Evolutionary conservation across 75 land plant species (phyloP).

Genomic region (Picea glauca): DNA sequence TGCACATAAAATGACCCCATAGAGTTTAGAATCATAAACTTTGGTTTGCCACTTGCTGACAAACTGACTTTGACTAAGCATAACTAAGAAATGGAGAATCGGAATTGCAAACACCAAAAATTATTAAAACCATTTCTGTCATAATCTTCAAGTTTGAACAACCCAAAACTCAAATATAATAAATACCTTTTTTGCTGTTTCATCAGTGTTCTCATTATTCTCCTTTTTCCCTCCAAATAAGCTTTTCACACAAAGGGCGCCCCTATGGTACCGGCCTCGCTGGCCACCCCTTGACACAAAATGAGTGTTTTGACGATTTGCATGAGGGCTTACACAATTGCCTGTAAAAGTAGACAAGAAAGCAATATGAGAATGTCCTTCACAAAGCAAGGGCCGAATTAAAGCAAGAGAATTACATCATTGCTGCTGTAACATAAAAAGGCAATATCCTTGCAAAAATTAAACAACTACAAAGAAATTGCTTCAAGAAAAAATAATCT

Average conservation of each 20-base stretch:
- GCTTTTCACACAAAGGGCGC: background rate
- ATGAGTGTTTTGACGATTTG: no score
- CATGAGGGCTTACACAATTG: no score
- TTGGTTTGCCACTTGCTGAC: background rate
- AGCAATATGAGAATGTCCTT: no score
- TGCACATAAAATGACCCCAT: background rate
- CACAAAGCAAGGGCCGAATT: no score
- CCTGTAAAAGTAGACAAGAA: no score
- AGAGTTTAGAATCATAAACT: background rate
- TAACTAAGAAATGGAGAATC: background rate
- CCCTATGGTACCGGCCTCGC: background rate
- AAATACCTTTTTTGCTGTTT: conserved; percentile 10
- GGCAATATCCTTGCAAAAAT: no score
- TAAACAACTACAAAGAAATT: no score
- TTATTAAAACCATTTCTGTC: background rate
- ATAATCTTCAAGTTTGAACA: background rate
- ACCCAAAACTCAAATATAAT: background rate
- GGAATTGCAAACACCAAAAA: background rate
- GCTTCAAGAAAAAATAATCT: no score
- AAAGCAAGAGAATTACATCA: no score
- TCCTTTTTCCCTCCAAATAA: conserved; percentile 14
- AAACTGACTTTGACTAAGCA: background rate
- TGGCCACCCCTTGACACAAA: conserved; percentile 1
- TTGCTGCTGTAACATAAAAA: no score
- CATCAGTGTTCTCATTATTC: conserved; percentile 8